phyloP scores from a whole-genome alignment of 352 stramenopile genomes.

The Pythium scleroteichum region DNA sequence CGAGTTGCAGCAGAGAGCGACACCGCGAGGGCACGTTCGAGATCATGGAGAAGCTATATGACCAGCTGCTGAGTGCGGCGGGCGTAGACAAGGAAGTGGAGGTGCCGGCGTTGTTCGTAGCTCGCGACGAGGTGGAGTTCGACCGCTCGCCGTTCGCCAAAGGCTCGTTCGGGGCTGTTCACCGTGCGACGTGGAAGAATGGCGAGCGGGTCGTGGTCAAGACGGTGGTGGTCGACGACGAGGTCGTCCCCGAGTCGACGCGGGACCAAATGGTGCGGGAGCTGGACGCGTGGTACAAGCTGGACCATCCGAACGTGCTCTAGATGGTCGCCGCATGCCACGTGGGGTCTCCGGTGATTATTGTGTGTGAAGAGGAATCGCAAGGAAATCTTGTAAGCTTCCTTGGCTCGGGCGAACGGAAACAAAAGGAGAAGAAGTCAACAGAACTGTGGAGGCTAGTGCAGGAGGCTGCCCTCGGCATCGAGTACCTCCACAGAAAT shows the following conservation, averaged over 20 bases:
- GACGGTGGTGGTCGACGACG: constrained; percentile 20
- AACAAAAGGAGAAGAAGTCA: not conserved
- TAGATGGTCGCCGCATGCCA: constrained; percentile 38
- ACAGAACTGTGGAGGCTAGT: constrained; percentile 25
- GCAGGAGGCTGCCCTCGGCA: constrained; percentile 35
- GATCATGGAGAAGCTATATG: constrained; percentile 2
- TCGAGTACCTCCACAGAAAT: constrained; percentile 54
- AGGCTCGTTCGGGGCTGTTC: constrained; percentile 27
- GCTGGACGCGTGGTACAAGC: constrained; percentile 30
- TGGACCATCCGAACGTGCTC: constrained; percentile 33
- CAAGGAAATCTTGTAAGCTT: constrained; percentile 24
- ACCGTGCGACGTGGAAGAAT: constrained; percentile 25
- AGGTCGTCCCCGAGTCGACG: not conserved
- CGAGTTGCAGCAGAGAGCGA: constrained; percentile 2
- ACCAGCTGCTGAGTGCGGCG: not conserved
- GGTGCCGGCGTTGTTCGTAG: constrained; percentile 6
- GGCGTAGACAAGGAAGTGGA: not conserved
- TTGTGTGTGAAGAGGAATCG: constrained; percentile 31
- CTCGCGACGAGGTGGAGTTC: constrained; percentile 6
- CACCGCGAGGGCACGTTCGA: not conserved
- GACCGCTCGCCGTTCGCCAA: constrained; percentile 1
- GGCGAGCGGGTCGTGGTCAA: constrained; percentile 33
- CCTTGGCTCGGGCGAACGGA: not conserved
- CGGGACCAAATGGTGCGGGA: constrained; percentile 23
- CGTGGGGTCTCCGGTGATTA: constrained; percentile 26